phyloP scores from a whole-genome alignment of 1,139 yeast genomes.

The Pichia sp. region DNA sequence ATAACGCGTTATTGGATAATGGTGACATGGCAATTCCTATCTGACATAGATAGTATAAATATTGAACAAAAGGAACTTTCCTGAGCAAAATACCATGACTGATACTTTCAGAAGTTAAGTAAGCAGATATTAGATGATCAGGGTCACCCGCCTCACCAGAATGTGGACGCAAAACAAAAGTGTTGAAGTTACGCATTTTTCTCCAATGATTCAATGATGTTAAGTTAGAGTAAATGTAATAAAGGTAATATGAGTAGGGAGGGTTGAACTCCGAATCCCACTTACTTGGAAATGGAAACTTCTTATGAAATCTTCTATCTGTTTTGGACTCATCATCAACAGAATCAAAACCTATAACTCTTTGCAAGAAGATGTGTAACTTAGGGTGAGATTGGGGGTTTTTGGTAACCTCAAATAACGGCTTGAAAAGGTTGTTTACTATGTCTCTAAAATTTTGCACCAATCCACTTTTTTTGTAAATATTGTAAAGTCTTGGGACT shows the following conservation, averaged over 20 bases:
- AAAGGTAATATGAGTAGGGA: conserved; percentile 94
- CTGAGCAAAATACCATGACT: conserved; percentile 92
- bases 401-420: conserved; percentile 86
- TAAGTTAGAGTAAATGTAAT: conserved; percentile 81
- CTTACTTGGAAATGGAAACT: conserved; percentile 74
- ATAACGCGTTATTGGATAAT: conserved; percentile 89
- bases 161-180: conserved; percentile 92
- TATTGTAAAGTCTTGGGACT: conserved; percentile 87
- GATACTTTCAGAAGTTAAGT: conserved; percentile 83
- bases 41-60: conserved; percentile 87
- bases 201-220: conserved; percentile 84
- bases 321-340: conserved; percentile 96
- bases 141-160: conserved; percentile 99
- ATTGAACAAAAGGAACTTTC: conserved; percentile 92
- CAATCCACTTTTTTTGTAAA: conserved; percentile 74
- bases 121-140: conserved; percentile 89
- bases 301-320: conserved; percentile 74
- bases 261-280: conserved; percentile 84
- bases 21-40: conserved; percentile 99
- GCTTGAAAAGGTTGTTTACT: conserved; percentile 72
- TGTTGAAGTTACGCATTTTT: conserved; percentile 66
- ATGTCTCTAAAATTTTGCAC: conserved; percentile 73
- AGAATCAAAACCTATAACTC: conserved; percentile 96
- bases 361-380: conserved; percentile 76
- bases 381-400: conserved; percentile 87